Evolutionary conservation across 2,329 filamentous ascomycete genomes (phyloP), one percentile per base, ranked within the genome.

Genomic region (Fusarium humuli): DNA sequence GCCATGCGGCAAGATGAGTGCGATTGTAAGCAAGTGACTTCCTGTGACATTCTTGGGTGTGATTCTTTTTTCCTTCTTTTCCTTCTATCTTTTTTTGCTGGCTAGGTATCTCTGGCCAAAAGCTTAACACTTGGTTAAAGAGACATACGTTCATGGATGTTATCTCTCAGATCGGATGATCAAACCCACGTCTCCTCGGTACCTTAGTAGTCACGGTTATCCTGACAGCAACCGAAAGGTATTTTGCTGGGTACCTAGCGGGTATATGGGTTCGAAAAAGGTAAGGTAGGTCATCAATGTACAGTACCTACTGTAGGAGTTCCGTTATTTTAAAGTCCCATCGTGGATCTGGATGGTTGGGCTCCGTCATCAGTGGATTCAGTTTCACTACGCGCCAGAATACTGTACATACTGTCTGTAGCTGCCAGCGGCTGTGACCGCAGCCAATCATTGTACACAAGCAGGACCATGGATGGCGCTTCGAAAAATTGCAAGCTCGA

Each of bases 371-470:
- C 34, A 47, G 58, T 29, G 49, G 34, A 34, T 14, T 53, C 32
- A 11, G 68, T 70, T 70, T 70, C 68, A 57, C 45, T 56, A 71
- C 48, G 68, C 68, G 68, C 68, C 68, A 52, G 41, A 42, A 50
- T 47, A 29, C 10, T 11, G 27, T 47, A 29, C 10, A 22, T 22
- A 22, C 22, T 22, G 22, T 22, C 22, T 11, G 27, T 29, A 49
- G 45, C 29, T 53, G 27, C 40, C 46, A 69, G 55, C 59, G 52
- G 59, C 40, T 69, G 34, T 55, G 47, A 37, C 48, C 55, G 42
- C 40, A 61, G 27, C 68, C 67, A 70, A 70, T 70, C 52, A 34
- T 57, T 71, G 57, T 67, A 69, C 59, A 65, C 45, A 40, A 47
- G 56, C n/a, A 22, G 32, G 23, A 37, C 46, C 30, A 29, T 69